Percentiles rank a stretch among this genome's conserved stretches.
Conservation (phyloP, 495 filamentous ascomycete species). For the Diplogelasinospora grovesii region DNA sequence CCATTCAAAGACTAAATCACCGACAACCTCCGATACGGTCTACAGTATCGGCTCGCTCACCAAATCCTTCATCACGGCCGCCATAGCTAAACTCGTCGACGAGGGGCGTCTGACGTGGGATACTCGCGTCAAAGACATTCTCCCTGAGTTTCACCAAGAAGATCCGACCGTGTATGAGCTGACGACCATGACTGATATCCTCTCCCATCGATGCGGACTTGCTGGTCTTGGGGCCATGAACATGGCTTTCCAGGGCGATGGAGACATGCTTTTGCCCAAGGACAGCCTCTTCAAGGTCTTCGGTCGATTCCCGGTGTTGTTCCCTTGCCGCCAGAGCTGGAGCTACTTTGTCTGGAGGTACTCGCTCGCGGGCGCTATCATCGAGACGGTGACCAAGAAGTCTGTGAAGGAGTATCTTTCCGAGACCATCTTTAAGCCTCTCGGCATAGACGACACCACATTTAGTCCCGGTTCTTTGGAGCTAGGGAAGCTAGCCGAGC, state of each 20-base stretch:
- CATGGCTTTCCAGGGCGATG: conserved; percentile 1
- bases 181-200: conserved; percentile 4
- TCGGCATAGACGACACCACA: conserved; percentile 2
- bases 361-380: conserved; percentile 15
- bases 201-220: conserved; percentile 4
- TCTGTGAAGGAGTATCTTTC: conserved; percentile 8
- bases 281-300: conserved; percentile 1
- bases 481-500: no score
- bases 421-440: conserved; percentile 5
- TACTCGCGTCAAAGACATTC: neutral
- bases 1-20: neutral
- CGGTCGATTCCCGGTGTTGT: neutral
- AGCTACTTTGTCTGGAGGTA: conserved; percentile 22
- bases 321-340: conserved; percentile 8
- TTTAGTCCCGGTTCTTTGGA: no score
- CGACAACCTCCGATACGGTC: neutral
- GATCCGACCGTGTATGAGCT: neutral
- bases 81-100: conserved; percentile 1
- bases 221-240: no score
- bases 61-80: conserved; percentile 4
- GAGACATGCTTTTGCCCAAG: conserved; percentile 1
- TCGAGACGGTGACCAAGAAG: conserved; percentile 13
- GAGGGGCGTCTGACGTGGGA: conserved; percentile 1
- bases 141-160: neutral
- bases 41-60: conserved; percentile 3